Percentiles rank a stretch among this genome's conserved stretches.
These are phyloP conservation scores for Lagerstroemia speciosa DNA, from an alignment of 345 rosid species.

Conservation along the genomic window DNA sequence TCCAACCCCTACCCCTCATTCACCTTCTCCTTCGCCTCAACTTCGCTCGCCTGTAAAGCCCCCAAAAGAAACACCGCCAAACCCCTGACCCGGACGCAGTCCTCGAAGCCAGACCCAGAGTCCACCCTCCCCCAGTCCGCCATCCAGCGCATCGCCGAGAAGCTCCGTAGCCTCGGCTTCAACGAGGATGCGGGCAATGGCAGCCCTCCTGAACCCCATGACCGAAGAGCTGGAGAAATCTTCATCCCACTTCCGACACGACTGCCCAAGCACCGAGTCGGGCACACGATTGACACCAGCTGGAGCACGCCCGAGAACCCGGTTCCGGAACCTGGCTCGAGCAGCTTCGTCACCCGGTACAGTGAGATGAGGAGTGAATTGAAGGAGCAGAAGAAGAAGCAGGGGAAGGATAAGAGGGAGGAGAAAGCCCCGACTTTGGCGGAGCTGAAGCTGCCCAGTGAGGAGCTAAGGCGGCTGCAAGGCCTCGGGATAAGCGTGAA, in stretches of 20 bases:
- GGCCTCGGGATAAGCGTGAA: slow-evolving; percentile 49
- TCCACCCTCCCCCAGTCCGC: slow-evolving; percentile 49
- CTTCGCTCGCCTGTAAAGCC: slow-evolving; percentile 12
- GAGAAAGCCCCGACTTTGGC: slow-evolving; percentile 65
- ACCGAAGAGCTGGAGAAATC: slow-evolving; percentile 50
- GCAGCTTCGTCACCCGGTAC: slow-evolving; percentile 49
- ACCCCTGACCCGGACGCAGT: slow-evolving; percentile 22
- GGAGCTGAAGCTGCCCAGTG: slow-evolving; percentile 44
- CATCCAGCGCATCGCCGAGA: slow-evolving; percentile 80
- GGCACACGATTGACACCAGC: slow-evolving; percentile 87
- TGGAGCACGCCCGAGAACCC: slow-evolving; percentile 93
- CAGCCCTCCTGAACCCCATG: neutral
- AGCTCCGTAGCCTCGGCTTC: slow-evolving; percentile 87
- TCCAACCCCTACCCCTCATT: slow-evolving; percentile 16
- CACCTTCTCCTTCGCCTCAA: slow-evolving; percentile 8
- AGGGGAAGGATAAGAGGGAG: slow-evolving; percentile 25
- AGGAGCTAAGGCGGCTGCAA: slow-evolving; percentile 60
- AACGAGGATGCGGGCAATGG: slow-evolving; percentile 25
- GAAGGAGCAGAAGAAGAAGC: slow-evolving; percentile 30
- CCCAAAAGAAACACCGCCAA: slow-evolving; percentile 11
- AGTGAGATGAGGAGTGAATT: slow-evolving; percentile 41
- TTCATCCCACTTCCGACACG: slow-evolving; percentile 62
- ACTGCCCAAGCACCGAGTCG: slow-evolving; percentile 65
- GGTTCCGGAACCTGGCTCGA: slow-evolving; percentile 69
- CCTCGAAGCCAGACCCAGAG: slow-evolving; percentile 19